phyloP scores from a whole-genome alignment of 805 yeast species.

The Ogataea glucozyma region DNA sequence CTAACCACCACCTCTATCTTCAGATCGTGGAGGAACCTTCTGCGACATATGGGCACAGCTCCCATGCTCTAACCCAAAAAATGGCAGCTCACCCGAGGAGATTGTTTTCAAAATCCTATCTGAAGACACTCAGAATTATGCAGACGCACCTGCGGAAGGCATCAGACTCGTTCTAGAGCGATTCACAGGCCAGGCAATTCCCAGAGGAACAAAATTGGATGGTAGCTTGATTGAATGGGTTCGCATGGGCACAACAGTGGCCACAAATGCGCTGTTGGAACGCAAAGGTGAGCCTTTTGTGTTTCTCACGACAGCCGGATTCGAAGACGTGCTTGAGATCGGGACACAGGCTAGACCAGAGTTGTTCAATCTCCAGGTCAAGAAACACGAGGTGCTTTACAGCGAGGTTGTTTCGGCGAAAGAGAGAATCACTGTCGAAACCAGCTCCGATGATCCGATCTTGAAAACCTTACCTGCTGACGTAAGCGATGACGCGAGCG shows the following conservation, averaged over 20 bases:
- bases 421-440: slow-evolving; percentile 28
- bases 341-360: slow-evolving; percentile 36
- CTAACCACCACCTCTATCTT: slow-evolving; percentile 8
- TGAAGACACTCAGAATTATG: slow-evolving; percentile 29
- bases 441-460: slow-evolving; percentile 29
- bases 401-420: slow-evolving; percentile 22
- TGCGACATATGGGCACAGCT: slow-evolving; percentile 48
- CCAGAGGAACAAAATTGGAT: slow-evolving; percentile 21
- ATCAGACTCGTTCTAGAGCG: slow-evolving; percentile 25
- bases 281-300: slow-evolving; percentile 25
- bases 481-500: slow-evolving; percentile 8
- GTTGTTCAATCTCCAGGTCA: slow-evolving; percentile 20
- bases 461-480: slow-evolving; percentile 17
- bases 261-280: slow-evolving; percentile 28
- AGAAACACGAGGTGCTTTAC: slow-evolving; percentile 21
- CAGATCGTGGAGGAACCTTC: slow-evolving; percentile 45
- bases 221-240: slow-evolving; percentile 26
- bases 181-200: slow-evolving; percentile 18
- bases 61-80: slow-evolving; percentile 41
- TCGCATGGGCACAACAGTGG: slow-evolving; percentile 32
- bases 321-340: slow-evolving; percentile 33
- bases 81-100: too few relatives aligned
- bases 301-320: slow-evolving; percentile 32
- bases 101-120: slow-evolving; percentile 32
- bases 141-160: slow-evolving; percentile 32